Evolutionary conservation across 2,329 filamentous ascomycete species (phyloP).

Genomic region (Epichloe festucae): DNA sequence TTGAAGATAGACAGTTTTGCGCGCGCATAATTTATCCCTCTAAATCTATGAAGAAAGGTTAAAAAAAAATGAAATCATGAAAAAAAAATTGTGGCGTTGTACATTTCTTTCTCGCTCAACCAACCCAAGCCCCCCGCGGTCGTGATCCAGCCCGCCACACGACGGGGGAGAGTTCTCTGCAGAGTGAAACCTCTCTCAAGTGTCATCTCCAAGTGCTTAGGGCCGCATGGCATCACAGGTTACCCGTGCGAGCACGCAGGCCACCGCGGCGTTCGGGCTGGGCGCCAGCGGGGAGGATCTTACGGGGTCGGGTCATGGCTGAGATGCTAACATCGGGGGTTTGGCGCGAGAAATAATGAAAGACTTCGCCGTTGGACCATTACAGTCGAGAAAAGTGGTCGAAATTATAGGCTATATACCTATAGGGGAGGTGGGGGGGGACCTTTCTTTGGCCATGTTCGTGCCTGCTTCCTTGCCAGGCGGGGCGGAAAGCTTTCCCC

Average conservation of each 20-base stretch:
- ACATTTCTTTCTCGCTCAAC: constrained; percentile 40
- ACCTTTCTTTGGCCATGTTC: too few relatives aligned
- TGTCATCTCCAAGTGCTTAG: constrained; percentile 54
- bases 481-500: too few relatives aligned
- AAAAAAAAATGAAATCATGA: constrained; percentile 14
- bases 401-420: constrained; percentile 13
- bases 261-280: constrained; percentile 57
- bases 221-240: constrained; percentile 49
- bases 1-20: not conserved
- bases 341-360: constrained; percentile 31
- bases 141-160: constrained; percentile 58
- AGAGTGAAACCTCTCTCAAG: constrained; percentile 63
- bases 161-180: constrained; percentile 60
- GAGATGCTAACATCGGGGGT: constrained; percentile 6
- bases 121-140: constrained; percentile 47
- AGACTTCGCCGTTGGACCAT: constrained; percentile 49
- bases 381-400: constrained; percentile 34
- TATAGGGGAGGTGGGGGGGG: not conserved
- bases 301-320: constrained; percentile 40
- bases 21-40: too few relatives aligned
- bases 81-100: constrained; percentile 31
- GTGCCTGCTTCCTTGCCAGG: not conserved
- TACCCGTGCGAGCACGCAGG: constrained; percentile 51
- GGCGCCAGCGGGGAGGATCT: constrained; percentile 46
- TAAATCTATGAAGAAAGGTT: not conserved